Conservation (phyloP, 768 basidiomycete species). For the Exsudoporus frostii region DNA sequence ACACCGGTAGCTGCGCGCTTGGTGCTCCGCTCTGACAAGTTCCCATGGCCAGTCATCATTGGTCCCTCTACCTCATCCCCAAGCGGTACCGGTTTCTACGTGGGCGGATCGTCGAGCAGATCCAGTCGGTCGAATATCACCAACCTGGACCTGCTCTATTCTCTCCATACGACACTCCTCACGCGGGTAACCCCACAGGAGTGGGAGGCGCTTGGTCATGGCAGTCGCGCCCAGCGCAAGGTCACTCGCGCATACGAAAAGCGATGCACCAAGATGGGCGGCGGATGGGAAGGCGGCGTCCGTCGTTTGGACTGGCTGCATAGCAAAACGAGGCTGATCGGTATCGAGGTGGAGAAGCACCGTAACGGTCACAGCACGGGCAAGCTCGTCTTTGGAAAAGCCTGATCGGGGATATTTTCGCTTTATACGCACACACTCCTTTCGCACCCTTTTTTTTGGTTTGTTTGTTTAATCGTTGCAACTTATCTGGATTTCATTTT, state of each 20-base stretch:
- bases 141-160: slow-evolving; percentile 62
- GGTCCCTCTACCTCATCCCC: slow-evolving; percentile 32
- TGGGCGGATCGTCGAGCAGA: slow-evolving; percentile 21
- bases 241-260: slow-evolving; percentile 61
- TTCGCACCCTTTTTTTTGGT: neutral
- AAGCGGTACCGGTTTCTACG: slow-evolving; percentile 27
- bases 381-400: slow-evolving; percentile 47
- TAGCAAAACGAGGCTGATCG: slow-evolving; percentile 55
- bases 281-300: slow-evolving; percentile 68
- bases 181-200: slow-evolving; percentile 59
- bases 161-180: slow-evolving; percentile 54
- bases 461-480: neutral
- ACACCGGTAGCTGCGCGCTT: slow-evolving; percentile 43
- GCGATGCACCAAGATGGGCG: slow-evolving; percentile 59
- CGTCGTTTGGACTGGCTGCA: slow-evolving; percentile 65
- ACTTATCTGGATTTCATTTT: too few species aligned
- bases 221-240: slow-evolving; percentile 54
- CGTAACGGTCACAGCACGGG: slow-evolving; percentile 38
- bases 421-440: slow-evolving; percentile 3
- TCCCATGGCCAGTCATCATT: slow-evolving; percentile 62
- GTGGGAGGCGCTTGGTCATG: slow-evolving; percentile 58
- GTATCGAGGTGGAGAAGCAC: slow-evolving; percentile 56
- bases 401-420: slow-evolving; percentile 23
- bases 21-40: slow-evolving; percentile 51
- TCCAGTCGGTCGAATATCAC: slow-evolving; percentile 38